Evolutionary conservation across 2,329 filamentous ascomycete species (phyloP), one percentile per base, ranked within the genome.

Genomic region (Elsinoe necatrix): DNA sequence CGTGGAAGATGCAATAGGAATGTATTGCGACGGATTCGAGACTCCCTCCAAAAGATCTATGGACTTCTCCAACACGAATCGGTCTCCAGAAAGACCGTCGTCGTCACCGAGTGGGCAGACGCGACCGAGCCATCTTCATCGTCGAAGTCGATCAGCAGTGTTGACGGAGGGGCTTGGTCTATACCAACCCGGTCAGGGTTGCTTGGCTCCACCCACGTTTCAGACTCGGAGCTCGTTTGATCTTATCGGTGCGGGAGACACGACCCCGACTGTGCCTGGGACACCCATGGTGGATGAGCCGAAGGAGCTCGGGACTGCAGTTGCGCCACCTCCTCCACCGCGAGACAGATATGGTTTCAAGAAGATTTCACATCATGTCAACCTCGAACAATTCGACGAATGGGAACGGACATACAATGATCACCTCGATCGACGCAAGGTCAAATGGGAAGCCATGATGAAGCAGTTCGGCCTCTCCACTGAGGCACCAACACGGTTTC

Each of bases 321-420:
- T 52, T n/a, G 29, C 48, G 11, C 31, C 48, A 2, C 48, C 48
- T 6, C n/a, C 31, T 11, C 48, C 48, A 4, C 71, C 73, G 34
- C 83, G 90, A 55, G 91, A 96, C 69, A 81, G 88, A 14, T 95
- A 96, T 66, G 92, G 92, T 2, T 97, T 97, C 74, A 88, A 89
- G 62, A 97, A 96, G 69, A 80, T 82, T 35, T 92, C 84, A 39
- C 85, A 91, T 62, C 85, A 95, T 66, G 79, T 95, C 60, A 86
- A 80, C 1, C 73, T 84, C 18, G 79, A 86, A 58, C 31, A 60
- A 12, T 60, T 55, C 25, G 88, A 96, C 65, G 74, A 77, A 0
- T 97, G 92, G 92, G 83, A 90, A 63, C 73, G 73, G 14, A 77
- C 77, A 3, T 96, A 97, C 68, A 82, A 80, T 27, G 80, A 84